These are phyloP conservation scores for Fragosphaeria purpurea DNA, from an alignment of 2,329 filamentous ascomycete genomes.

Conservation along the genomic window DNA sequence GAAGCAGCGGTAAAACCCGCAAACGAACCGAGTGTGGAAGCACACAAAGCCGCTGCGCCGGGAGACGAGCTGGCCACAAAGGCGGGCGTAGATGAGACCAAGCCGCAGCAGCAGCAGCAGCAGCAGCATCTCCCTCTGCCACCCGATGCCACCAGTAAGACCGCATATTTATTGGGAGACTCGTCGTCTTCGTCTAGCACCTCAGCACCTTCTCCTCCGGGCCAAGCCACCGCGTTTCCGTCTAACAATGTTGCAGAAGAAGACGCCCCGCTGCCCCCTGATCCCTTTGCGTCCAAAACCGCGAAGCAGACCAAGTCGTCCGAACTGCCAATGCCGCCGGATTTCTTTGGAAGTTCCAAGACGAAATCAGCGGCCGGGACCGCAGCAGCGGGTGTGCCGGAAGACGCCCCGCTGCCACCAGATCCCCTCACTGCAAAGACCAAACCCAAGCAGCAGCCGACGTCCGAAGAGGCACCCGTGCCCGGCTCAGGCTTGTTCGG, in stretches of 20 bases:
- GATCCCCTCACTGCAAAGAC: conserved; percentile 17
- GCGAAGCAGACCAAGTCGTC: conserved; percentile 4
- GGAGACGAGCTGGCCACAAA: no score
- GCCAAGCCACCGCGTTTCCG: conserved; percentile 14
- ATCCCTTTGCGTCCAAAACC: conserved; percentile 12
- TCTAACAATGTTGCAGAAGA: conserved; percentile 17
- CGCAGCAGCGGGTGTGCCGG: not conserved
- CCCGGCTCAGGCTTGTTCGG: conserved; percentile 5
- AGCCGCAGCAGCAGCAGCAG: conserved; percentile 11
- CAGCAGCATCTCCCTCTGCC: conserved; percentile 34
- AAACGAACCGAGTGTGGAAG: conserved; percentile 2
- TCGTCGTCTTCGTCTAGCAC: conserved; percentile 42
- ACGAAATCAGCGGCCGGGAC: conserved; percentile 1
- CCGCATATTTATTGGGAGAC: conserved; percentile 36
- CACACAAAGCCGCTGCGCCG: conserved; percentile 26
- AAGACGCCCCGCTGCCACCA: conserved; percentile 18
- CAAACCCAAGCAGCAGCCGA: conserved; percentile 3
- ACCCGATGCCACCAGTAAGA: conserved; percentile 46
- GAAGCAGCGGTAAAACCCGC: not conserved
- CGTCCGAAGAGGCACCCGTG: conserved; percentile 7
- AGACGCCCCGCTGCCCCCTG: conserved; percentile 18
- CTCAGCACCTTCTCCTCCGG: conserved; percentile 26
- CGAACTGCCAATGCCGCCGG: conserved; percentile 16
- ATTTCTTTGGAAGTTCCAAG: conserved; percentile 20
- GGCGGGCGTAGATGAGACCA: no score